These are phyloP conservation scores for Delonix regia DNA, from an alignment of 306 rosid species.

Conservation along the genomic window DNA sequence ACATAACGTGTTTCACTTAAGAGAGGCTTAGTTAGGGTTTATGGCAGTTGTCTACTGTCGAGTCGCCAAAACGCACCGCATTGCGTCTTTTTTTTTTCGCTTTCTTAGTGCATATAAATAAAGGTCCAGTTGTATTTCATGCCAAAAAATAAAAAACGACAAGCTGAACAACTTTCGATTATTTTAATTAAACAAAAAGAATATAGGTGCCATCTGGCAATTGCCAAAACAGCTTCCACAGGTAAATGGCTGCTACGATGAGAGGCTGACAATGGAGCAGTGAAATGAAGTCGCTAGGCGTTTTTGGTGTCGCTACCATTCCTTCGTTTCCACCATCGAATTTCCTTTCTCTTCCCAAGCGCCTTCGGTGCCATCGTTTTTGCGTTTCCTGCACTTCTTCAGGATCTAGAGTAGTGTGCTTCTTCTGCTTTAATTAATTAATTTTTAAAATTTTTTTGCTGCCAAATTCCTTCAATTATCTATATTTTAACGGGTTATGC, in stretches of 20 bases:
- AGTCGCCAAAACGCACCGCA: no score
- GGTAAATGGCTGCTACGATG: not conserved
- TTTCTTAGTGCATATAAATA: no score
- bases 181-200: no score
- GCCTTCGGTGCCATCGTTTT: constrained; percentile 34
- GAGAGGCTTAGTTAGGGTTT: constrained; percentile 44
- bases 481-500: not conserved
- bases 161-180: no score
- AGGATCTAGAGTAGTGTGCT: constrained; percentile 52
- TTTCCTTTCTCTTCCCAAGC: constrained; percentile 12
- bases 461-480: constrained; percentile 5
- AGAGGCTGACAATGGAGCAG: not conserved
- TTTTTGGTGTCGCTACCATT: constrained; percentile 40
- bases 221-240: not conserved
- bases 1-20: no score
- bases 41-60: not conserved
- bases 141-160: no score
- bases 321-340: not conserved
- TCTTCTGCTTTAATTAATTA: not conserved
- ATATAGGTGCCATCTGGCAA: not conserved
- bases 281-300: constrained; percentile 59
- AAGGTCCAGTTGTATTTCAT: no score
- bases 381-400: constrained; percentile 47
- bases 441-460: not conserved
- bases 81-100: no score